Conservation (phyloP, 2,329 filamentous ascomycete genomes). For the Ramularia endophylla region DNA sequence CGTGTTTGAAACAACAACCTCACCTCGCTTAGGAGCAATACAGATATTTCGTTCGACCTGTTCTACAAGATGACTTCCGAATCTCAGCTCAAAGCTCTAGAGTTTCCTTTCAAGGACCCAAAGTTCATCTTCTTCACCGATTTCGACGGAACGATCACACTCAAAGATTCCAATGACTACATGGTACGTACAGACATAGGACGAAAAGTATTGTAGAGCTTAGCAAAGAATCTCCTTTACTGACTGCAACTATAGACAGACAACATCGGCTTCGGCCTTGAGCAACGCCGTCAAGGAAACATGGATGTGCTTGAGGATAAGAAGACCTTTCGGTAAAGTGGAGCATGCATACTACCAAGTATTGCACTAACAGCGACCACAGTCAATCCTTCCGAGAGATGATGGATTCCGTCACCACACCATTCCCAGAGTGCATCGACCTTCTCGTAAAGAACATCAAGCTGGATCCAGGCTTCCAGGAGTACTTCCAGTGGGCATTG, state of each 20-base stretch:
- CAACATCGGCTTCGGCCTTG: slow-evolving; percentile 76
- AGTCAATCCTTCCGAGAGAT: slow-evolving; percentile 81
- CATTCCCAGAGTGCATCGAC: slow-evolving; percentile 76
- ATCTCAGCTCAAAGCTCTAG: slow-evolving; percentile 40
- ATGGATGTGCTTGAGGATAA: slow-evolving; percentile 66
- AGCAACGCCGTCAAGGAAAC: slow-evolving; percentile 67
- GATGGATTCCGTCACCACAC: slow-evolving; percentile 78
- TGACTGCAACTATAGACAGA: slow-evolving; percentile 67
- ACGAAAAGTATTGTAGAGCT: too few relatives aligned
- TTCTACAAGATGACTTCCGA: slow-evolving; percentile 8
- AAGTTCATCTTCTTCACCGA: slow-evolving; percentile 98
- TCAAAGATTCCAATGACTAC: slow-evolving; percentile 63
- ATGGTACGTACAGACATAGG: too few relatives aligned
- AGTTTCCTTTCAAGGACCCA: slow-evolving; percentile 51
- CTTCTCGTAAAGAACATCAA: slow-evolving; percentile 75
- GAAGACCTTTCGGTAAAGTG: slow-evolving; percentile 60
- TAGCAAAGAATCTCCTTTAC: slow-evolving; percentile 43
- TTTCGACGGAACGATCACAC: slow-evolving; percentile 94
- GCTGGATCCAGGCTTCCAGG: slow-evolving; percentile 80
- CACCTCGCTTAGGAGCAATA: not conserved
- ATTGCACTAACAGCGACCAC: slow-evolving; percentile 4
- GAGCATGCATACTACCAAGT: not conserved
- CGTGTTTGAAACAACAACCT: slow-evolving; percentile 2
- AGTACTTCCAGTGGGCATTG: slow-evolving; percentile 79
- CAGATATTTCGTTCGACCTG: too few relatives aligned